Conservation (phyloP, 805 yeast genomes). For the Ogataea nitratoaversa region DNA sequence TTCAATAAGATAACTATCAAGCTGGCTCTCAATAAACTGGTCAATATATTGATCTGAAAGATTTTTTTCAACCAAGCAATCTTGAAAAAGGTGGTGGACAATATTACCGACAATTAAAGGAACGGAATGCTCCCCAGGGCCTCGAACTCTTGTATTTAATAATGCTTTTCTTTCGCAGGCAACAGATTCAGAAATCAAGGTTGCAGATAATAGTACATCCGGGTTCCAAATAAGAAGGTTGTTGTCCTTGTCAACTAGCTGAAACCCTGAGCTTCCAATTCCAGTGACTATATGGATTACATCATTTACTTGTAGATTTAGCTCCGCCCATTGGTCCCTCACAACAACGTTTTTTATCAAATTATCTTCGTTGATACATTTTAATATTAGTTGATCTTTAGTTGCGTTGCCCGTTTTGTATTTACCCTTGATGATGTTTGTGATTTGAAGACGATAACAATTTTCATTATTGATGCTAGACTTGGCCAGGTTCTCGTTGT, state of each 20-base stretch:
- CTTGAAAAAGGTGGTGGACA: constrained; percentile 72
- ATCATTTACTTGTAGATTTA: constrained; percentile 48
- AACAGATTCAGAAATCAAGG: constrained; percentile 72
- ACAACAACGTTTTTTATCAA: constrained; percentile 41
- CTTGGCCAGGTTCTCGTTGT: constrained; percentile 29
- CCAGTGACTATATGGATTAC: constrained; percentile 58
- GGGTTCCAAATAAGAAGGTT: constrained; percentile 80
- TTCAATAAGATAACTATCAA: constrained; percentile 27
- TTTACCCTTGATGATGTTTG: constrained; percentile 26
- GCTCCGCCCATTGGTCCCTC: constrained; percentile 56
- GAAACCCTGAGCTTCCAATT: constrained; percentile 24
- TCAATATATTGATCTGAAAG: constrained; percentile 38
- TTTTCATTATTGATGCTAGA: constrained; percentile 43
- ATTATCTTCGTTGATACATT: constrained; percentile 40
- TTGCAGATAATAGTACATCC: constrained; percentile 76
- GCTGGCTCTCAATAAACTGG: constrained; percentile 26
- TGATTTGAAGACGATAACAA: constrained; percentile 47
- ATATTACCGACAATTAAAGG: constrained; percentile 77
- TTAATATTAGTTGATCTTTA: constrained; percentile 49
- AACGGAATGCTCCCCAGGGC: constrained; percentile 61
- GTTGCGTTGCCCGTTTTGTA: constrained; percentile 29
- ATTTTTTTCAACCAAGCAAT: constrained; percentile 38
- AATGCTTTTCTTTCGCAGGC: constrained; percentile 71
- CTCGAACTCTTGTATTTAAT: constrained; percentile 48
- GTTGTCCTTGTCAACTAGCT: constrained; percentile 48